Evolutionary conservation across 2,329 filamentous ascomycete species (phyloP), one percentile per base, ranked within the genome.

Genomic region (Keithomyces neogunnii): DNA sequence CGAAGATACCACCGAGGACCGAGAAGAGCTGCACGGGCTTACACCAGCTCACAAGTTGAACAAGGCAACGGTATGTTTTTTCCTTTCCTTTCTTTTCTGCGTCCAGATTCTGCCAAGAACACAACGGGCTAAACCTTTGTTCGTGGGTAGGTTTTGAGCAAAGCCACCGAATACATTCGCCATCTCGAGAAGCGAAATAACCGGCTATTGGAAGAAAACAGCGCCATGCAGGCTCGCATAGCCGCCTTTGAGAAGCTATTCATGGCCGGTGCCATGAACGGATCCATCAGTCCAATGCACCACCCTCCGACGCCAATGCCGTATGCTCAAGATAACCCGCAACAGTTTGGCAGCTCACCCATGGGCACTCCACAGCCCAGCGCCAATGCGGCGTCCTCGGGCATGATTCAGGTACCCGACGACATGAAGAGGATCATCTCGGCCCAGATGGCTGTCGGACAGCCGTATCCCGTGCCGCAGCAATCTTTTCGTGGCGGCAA

Each of bases 81-180:
- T n/a, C 35, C 11, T 42, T 42, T 26, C 5, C 13, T 2, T 32
- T 26, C 44, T n/a, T 0, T 19, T 5, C 9, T 31, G 11, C 3
- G 13, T 5, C 5, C 19, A 6, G 5, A 19, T 19, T 19, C 19
- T 30, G 28, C 6, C 10, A 44, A 44, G 11, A 35, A 29, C 7
- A 28, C 29, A 30, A 29, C 10, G 30, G 5, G 26, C 50, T 49
- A 39, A 53, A 36, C 9, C 35, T 11, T 47, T 33, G 32, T 13
- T 35, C n/a, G n/a, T 56, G 36, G 9, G 9, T 44, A 82, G 78
- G 79, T 97, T 48, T 72, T 97, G 43, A 91, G 89, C 57, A 97
- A 97, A 68, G 92, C 92, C 2, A 96, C 92, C 5, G 92, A 97
- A 66, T 97, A 97, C 60, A 97, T 97, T 58, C 82, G 85, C 38